Evolutionary conservation across 768 basidiomycete species (phyloP), one percentile per base, ranked within the genome.

Genomic region (Suillus plorans): DNA sequence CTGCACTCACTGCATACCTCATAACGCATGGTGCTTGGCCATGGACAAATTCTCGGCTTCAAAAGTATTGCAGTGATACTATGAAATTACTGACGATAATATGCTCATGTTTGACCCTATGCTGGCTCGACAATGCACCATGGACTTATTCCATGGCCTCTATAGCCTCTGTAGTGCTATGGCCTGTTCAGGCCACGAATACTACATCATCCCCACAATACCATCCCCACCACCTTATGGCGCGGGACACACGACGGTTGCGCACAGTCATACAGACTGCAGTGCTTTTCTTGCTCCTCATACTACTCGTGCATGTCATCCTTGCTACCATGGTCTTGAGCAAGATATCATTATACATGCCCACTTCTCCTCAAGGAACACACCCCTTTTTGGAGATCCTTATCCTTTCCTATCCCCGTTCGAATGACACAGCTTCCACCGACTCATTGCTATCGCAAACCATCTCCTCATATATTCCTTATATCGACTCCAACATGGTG

Each of bases 311-410:
- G 2, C 55, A 58, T 13, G 56, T 13, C 37, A 44, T 68, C 16
- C 25, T 69, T 10, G 44, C 56, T 4, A 18, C 36, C 8, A 39
- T 62, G 18, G 57, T 70, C 36, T 53, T 66, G 28, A 58, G 53
- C 55, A 42, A 60, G 31, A 9, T 28, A 25, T 4, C 55, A 61
- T 44, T 34, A 53, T 61, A 65, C 61, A 37, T 70, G 41, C 61
- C 65, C 42, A 18, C 71, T 64, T 64, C 71, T 62, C 63, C 71
- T 62, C 64, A 66, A 68, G 61, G 74, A 39, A 66, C 65, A 12
- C 62, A 64, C 5, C 76, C 80, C 13, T 70, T 78, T 14, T 72
- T 82, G 7, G 78, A 82, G 50, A 78, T 81, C n/a, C 63, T 82
- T 42, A 63, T 81, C 16, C 72, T 82, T 2, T 77, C 80, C 4